Conservation (phyloP, 768 basidiomycete species). For the Hortiboletus campestris region DNA sequence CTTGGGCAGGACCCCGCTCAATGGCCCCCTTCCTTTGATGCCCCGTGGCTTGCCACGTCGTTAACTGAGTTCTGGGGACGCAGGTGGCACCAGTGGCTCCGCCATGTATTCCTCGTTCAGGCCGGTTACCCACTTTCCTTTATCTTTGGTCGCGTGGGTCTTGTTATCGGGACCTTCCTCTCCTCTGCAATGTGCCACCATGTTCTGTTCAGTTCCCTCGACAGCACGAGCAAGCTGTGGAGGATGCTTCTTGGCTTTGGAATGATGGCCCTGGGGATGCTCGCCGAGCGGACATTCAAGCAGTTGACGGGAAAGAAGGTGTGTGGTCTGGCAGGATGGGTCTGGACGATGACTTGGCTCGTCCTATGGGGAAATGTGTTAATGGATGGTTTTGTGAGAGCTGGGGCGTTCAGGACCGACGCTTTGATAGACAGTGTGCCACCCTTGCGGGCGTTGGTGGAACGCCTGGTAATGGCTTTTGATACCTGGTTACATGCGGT, state of each 20-base stretch:
- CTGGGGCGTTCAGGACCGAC: not conserved
- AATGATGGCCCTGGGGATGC: not conserved
- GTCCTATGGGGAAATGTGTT: not conserved
- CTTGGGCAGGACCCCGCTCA: not conserved
- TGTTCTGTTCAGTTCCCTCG: not conserved
- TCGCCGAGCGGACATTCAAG: not conserved
- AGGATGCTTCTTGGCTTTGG: not conserved
- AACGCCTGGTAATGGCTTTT: not conserved
- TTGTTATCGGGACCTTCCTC: not conserved
- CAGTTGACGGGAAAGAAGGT: not conserved
- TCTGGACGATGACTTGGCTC: not conserved
- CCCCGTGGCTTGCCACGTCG: not conserved
- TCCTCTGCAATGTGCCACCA: not conserved
- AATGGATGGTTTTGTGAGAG: not conserved
- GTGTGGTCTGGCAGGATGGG: not conserved
- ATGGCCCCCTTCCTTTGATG: not conserved
- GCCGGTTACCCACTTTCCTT: not conserved
- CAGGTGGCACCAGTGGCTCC: not conserved
- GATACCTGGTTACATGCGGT: not conserved
- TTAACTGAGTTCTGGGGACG: not conserved
- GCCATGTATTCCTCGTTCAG: not conserved
- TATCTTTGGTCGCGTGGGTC: not conserved
- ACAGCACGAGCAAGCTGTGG: not conserved
- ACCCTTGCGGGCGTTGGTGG: not conserved
- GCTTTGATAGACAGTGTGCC: not conserved